Evolutionary conservation across 2,329 filamentous ascomycete genomes (phyloP), one percentile per base, ranked within the genome.

Genomic region (Falciphora oryzae): DNA sequence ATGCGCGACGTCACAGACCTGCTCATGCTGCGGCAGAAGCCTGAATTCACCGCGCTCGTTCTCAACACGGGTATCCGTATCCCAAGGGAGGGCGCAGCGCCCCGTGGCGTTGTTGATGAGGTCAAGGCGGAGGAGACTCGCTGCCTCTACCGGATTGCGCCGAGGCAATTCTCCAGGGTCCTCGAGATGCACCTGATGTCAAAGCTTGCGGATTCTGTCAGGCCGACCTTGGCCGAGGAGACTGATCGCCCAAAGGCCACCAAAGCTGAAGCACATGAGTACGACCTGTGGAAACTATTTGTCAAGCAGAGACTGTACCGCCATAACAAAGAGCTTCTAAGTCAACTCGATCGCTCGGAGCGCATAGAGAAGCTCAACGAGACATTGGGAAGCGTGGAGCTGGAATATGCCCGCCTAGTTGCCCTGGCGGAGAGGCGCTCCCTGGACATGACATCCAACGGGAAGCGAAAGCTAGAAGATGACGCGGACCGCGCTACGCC

Each of bases 261-360:
- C 3, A 82, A 83, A 65, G 80, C 79, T 59, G 83, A 89, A 68
- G 82, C 86, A 68, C 81, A 88, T 31, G 80, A 83, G 62, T 90
- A 90, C 73, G 84, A 82, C 67, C 82, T 92, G 59, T 96, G 90
- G 90, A 81, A 88, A 35, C 75, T 94, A 29, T 80, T 91, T 57
- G 85, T 89, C n/a, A 95, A 95, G 77, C 85, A 91, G 70, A 81
- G 92, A 50, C 79, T 96, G 4, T 93, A 91, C 73, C 82, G 85
- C 59, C 89, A 92, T 70, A 94, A 95, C 71, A 83, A 83, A 65
- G 89, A 93, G 69, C 76, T 84, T 2, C 80, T 96, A 16, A 83
- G 85, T 53, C 88, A 93, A 74, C 77, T 94, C 57, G 89, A 92
- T 64, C 78, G 80, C 6, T 74, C 78, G 0, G 90, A 94, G 74